Base-by-base conservation (phyloP, 257 asterid species). In the Penstemon davidsonii region DNA sequence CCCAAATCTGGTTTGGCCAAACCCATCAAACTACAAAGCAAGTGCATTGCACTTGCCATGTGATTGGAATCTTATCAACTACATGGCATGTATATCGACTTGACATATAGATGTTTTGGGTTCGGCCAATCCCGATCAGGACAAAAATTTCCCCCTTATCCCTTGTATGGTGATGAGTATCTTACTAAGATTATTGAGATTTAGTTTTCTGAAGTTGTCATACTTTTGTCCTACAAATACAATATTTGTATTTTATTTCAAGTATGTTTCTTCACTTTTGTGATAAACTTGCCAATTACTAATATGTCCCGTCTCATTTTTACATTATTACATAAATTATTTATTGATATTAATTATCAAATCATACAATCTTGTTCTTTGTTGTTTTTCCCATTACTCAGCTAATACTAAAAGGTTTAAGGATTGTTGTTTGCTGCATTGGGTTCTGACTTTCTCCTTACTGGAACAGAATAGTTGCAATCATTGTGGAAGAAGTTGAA, bases 401-500 rank as follows among this genome's bases (percentile, higher is more conserved):
- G 33, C 33, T 5, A 5, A 57, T 38, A n/a, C 6, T 25, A 52
- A 59, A 9, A 60, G 38, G 58, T 62, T 54, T 47, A 6, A 4
- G n/a, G 43, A 50, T 45, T 72, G 37, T 13, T 13, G 60, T 60
- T 66, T 56, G 11, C 33, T 68, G 42, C 33, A 53, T 39, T 50
- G 18, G 47, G 64, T 67, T 58, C 82, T 82, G 66, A 79, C 67
- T 25, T 50, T 43, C 59, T 71, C 73, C 68, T 69, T 57, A 54
- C 49, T 75, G 64, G 74, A 52, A 73, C 86, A 93, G 99, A 86
- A 88, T 93, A 42, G 84, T 88, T 40, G 88, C 87, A 68, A 76
- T 76, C 78, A 87, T 93, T 77, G 80, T 88, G 55, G 88, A 81
- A 81, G 99, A 88, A 82, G 85, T 90, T 72, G 96, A 90, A 82